Conservation (phyloP, 2,329 filamentous ascomycete species). For the Xylariaceae sp. region DNA sequence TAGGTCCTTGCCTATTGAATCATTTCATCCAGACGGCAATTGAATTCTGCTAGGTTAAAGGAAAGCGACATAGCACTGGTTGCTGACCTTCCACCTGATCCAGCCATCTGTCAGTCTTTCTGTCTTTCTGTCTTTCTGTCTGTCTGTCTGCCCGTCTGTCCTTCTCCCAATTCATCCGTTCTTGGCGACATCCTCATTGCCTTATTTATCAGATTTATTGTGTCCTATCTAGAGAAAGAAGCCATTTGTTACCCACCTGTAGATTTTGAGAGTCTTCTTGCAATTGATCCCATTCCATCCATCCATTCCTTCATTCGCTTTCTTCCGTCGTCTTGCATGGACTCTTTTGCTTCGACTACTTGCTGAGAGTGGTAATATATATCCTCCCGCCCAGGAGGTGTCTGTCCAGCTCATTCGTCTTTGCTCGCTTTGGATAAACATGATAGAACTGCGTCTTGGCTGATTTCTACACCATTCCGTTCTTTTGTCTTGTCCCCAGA, state of each 20-base stretch:
- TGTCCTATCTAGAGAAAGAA: no score
- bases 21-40: constrained; percentile 23
- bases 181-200: background rate
- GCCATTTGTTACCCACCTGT: no score
- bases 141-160: no score
- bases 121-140: no score
- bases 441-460: constrained; percentile 20
- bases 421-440: constrained; percentile 12
- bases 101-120: no score
- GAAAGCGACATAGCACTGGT: background rate
- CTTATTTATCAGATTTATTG: background rate
- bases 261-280: background rate
- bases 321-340: background rate
- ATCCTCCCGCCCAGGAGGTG: background rate
- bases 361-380: background rate
- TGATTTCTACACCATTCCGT: constrained; percentile 8
- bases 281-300: background rate
- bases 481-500: constrained; percentile 1
- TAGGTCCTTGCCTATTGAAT: constrained; percentile 14
- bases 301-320: background rate
- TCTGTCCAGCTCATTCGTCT: constrained; percentile 1
- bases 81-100: no score
- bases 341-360: constrained; percentile 7
- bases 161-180: constrained; percentile 11
- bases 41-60: no score